phyloP scores from a whole-genome alignment of 2,329 filamentous ascomycete genomes.

The Pestalotiopsis sp. region DNA sequence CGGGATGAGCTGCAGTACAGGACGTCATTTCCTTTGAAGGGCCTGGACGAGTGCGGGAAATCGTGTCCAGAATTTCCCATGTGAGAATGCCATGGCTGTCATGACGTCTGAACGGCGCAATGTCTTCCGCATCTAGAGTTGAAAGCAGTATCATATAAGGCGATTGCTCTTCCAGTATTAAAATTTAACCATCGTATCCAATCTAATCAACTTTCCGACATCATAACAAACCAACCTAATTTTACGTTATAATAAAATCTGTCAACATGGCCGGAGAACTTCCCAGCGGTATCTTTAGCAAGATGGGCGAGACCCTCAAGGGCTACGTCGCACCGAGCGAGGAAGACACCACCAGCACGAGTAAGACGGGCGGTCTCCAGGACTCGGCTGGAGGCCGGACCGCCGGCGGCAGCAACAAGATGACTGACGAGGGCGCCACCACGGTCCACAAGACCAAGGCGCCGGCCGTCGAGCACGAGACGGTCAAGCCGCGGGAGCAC shows the following conservation, averaged over 20 bases:
- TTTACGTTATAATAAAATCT: not conserved
- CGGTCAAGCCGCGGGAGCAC: slow-evolving; percentile 3
- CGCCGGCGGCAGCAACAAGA: not conserved
- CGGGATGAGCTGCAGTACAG: not conserved
- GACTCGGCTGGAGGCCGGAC: not conserved
- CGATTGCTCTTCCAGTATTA: not conserved
- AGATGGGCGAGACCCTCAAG: not conserved
- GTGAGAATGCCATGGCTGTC: not conserved
- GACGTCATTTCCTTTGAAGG: not conserved
- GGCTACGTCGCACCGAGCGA: not conserved
- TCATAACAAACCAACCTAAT: not conserved
- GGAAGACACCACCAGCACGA: not conserved
- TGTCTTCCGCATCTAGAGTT: not conserved
- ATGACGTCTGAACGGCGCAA: not conserved
- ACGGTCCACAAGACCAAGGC: slow-evolving; percentile 4
- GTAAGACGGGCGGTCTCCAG: not conserved
- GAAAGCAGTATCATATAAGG: not conserved
- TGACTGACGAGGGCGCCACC: not conserved
- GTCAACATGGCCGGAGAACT: not conserved
- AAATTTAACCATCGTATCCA: no score
- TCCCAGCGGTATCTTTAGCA: not conserved
- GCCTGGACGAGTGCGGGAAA: not conserved
- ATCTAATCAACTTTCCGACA: not conserved
- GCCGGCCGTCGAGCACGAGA: slow-evolving; percentile 3
- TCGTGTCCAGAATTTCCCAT: not conserved